phyloP scores from a whole-genome alignment of 176 grass and related monocot genomes.

The Miscanthus lutarioriparius region DNA sequence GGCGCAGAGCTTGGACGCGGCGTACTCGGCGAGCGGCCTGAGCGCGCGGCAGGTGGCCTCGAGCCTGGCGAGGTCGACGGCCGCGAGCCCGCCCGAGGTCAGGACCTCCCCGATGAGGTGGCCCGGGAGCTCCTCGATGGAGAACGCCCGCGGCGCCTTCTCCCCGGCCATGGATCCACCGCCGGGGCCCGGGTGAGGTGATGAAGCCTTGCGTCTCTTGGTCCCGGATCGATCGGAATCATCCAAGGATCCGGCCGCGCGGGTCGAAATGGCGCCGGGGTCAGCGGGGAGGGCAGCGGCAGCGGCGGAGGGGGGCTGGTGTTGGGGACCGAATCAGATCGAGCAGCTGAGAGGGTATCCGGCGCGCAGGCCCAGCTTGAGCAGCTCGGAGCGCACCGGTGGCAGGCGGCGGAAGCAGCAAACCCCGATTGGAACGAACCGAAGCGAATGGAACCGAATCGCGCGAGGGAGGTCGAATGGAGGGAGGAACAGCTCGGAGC shows the following conservation, averaged over 20 bases:
- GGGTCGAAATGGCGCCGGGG: conserved; percentile 37
- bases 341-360: background rate
- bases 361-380: background rate
- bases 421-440: background rate
- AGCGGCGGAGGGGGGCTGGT: background rate
- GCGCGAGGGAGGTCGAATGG: background rate
- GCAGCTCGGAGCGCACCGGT: background rate
- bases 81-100: conserved; percentile 63
- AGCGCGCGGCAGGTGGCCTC: conserved; percentile 84
- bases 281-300: background rate
- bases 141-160: conserved; percentile 57
- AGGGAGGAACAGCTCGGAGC: background rate
- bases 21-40: conserved; percentile 69
- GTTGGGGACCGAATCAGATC: background rate
- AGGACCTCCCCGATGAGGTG: conserved; percentile 86
- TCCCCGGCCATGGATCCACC: conserved; percentile 52
- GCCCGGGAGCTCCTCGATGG: conserved; percentile 82
- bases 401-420: background rate
- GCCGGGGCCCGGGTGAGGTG: background rate
- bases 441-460: conserved; percentile 8
- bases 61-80: conserved; percentile 67
- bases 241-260: conserved; percentile 35
- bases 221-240: conserved; percentile 42
- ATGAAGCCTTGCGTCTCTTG: conserved; percentile 1
- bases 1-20: conserved; percentile 71